Evolutionary conservation across 768 basidiomycete species (phyloP).

Genomic region (Hypholoma sublateritium): DNA sequence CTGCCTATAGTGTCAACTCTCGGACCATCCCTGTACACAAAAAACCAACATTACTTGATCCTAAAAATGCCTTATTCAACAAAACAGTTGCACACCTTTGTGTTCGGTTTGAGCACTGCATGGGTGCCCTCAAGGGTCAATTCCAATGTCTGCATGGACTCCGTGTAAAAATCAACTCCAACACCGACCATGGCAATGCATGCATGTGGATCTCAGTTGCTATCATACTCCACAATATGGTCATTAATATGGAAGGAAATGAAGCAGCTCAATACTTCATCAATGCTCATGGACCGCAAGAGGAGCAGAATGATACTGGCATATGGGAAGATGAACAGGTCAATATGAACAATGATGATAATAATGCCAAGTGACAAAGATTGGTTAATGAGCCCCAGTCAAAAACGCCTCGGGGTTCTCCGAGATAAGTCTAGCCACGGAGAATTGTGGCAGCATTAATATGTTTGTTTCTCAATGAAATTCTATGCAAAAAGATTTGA

Average conservation of each 20-base stretch:
- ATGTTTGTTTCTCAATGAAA: too few species aligned
- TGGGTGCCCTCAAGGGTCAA: slow-evolving; percentile 34
- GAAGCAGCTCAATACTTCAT: slow-evolving; percentile 13
- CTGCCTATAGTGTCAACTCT: slow-evolving; percentile 14
- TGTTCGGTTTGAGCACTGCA: slow-evolving; percentile 36
- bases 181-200: slow-evolving; percentile 24
- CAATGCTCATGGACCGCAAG: not conserved
- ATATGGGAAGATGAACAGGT: not conserved
- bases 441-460: too few species aligned
- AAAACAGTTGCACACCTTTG: slow-evolving; percentile 23
- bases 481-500: too few species aligned
- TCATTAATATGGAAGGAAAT: slow-evolving; percentile 32
- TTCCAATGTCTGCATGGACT: slow-evolving; percentile 32
- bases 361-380: not conserved
- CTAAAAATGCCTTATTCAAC: slow-evolving; percentile 28
- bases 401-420: too few species aligned
- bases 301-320: slow-evolving; percentile 2
- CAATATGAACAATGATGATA: not conserved
- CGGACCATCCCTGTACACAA: slow-evolving; percentile 24
- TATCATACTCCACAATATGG: slow-evolving; percentile 34
- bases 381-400: not conserved
- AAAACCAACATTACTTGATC: slow-evolving; percentile 24
- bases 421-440: too few species aligned
- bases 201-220: slow-evolving; percentile 30
- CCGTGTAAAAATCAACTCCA: slow-evolving; percentile 26